phyloP scores from a whole-genome alignment of 192 early-diverging fungal species.

The Entophlyctis helioformis region DNA sequence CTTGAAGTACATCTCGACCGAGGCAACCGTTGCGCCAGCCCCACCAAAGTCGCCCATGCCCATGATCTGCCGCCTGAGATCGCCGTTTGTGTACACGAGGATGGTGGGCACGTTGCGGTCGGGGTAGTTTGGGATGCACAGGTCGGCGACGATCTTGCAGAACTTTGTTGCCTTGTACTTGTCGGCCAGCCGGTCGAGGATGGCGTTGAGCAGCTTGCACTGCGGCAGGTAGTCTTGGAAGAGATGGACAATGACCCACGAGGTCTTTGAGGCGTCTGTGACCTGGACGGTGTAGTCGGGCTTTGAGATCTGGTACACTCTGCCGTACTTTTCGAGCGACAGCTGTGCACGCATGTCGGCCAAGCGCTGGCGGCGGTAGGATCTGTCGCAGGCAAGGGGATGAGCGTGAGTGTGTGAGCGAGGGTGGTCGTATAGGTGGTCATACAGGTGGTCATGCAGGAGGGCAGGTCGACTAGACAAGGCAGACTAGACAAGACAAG shows the following conservation, averaged over 20 bases:
- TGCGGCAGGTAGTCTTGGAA: conserved; percentile 64
- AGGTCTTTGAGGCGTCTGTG: conserved; percentile 75
- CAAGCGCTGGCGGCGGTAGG: conserved; percentile 52
- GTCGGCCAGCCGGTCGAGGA: conserved; percentile 57
- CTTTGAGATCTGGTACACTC: conserved; percentile 77
- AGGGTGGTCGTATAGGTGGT: too few relatives aligned
- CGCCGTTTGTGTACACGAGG: conserved; percentile 82
- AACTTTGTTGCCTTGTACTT: conserved; percentile 86
- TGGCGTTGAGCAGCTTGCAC: conserved; percentile 72
- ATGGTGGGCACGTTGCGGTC: conserved; percentile 65
- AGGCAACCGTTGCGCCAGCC: conserved; percentile 56
- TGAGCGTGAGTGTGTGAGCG: too few relatives aligned
- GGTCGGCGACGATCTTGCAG: conserved; percentile 80
- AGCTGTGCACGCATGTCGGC: conserved; percentile 69
- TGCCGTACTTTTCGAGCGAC: conserved; percentile 70
- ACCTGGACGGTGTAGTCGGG: conserved; percentile 85
- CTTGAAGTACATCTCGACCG: conserved; percentile 25
- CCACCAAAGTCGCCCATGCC: conserved; percentile 71
- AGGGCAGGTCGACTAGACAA: too few relatives aligned
- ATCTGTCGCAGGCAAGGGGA: too few relatives aligned
- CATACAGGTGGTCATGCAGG: too few relatives aligned
- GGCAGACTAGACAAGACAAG: not conserved
- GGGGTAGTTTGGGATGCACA: conserved; percentile 93
- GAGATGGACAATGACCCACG: conserved; percentile 56
- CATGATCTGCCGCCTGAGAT: conserved; percentile 74